These are phyloP conservation scores for Ustilaginoidea virens DNA, from an alignment of 2,329 filamentous ascomycete genomes.

Conservation along the genomic window DNA sequence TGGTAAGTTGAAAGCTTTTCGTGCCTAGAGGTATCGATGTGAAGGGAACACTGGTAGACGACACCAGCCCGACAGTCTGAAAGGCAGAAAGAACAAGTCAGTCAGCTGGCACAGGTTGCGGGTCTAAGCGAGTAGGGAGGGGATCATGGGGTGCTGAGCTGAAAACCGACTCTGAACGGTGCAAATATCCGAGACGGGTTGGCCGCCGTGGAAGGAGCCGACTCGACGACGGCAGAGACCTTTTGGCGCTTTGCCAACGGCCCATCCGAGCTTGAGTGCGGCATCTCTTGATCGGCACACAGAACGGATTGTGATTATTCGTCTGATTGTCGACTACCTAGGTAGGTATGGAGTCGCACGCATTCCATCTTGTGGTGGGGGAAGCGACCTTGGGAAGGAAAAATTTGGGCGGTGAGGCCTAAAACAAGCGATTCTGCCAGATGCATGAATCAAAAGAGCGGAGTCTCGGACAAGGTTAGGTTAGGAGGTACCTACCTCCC, in stretches of 20 bases:
- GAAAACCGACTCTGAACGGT: conserved; percentile 68
- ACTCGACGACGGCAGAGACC: conserved; percentile 27
- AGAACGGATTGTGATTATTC: neutral
- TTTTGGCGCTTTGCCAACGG: conserved; percentile 68
- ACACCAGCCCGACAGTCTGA: conserved; percentile 84
- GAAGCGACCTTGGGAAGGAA: conserved; percentile 2
- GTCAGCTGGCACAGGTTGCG: neutral
- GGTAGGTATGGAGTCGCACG: neutral
- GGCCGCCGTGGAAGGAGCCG: conserved; percentile 21
- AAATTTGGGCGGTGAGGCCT: conserved; percentile 14
- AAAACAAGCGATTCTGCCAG: conserved; percentile 8
- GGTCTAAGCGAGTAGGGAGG: too few relatives aligned
- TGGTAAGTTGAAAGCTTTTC: conserved; percentile 94
- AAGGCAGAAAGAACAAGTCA: conserved; percentile 3
- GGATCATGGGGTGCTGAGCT: too few relatives aligned
- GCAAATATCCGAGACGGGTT: conserved; percentile 72
- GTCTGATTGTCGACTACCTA: neutral
- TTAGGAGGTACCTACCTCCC: neutral
- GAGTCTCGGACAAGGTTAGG: neutral
- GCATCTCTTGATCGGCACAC: conserved; percentile 25
- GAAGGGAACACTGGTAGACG: conserved; percentile 80
- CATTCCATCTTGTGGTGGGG: neutral
- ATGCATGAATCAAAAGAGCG: neutral
- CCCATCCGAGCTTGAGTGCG: conserved; percentile 40
- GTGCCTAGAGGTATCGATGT: conserved; percentile 80